A percentile compares a stretch with the other conserved stretches of the same genome.
Conservation (phyloP, 2,329 filamentous ascomycete genomes). For the Mycogone perniciosa region DNA sequence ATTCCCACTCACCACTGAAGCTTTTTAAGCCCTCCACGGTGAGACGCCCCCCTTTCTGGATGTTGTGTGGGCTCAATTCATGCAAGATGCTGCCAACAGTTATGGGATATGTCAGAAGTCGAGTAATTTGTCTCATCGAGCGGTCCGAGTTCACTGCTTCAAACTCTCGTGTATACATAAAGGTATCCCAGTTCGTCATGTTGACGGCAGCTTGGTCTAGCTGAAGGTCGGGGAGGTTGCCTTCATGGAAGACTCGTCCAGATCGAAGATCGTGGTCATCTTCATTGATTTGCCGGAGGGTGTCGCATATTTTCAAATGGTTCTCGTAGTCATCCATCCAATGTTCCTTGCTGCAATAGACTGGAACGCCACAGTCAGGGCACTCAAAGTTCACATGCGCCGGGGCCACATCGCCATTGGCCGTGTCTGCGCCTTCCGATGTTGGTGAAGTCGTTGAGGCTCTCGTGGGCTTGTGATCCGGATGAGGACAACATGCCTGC, state of each 20-base stretch:
- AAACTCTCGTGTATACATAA: slow-evolving; percentile 87
- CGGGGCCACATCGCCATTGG: slow-evolving; percentile 55
- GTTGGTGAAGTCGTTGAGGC: slow-evolving; percentile 58
- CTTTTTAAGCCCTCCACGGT: slow-evolving; percentile 89
- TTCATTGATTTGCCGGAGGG: slow-evolving; percentile 87
- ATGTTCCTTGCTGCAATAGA: slow-evolving; percentile 90
- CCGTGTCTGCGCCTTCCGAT: slow-evolving; percentile 52
- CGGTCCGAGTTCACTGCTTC: slow-evolving; percentile 86
- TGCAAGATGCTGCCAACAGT: slow-evolving; percentile 89
- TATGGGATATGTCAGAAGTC: slow-evolving; percentile 86
- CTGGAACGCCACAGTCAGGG: slow-evolving; percentile 88
- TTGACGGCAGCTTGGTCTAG: slow-evolving; percentile 91
- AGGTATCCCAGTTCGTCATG: slow-evolving; percentile 98
- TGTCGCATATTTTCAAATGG: slow-evolving; percentile 88
- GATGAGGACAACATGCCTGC: slow-evolving; percentile 90
- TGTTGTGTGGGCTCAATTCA: slow-evolving; percentile 86
- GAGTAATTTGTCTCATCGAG: slow-evolving; percentile 85
- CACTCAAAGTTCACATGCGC: slow-evolving; percentile 90
- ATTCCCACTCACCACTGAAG: slow-evolving; percentile 65
- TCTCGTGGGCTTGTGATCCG: slow-evolving; percentile 72
- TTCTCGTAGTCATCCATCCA: slow-evolving; percentile 95
- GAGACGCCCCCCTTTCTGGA: slow-evolving; percentile 67
- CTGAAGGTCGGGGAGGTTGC: slow-evolving; percentile 81
- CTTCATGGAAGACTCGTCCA: slow-evolving; percentile 88
- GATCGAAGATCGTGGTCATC: slow-evolving; percentile 93